Conservation (phyloP, 2,329 filamentous ascomycete species). For the Beauveria bassiana region DNA sequence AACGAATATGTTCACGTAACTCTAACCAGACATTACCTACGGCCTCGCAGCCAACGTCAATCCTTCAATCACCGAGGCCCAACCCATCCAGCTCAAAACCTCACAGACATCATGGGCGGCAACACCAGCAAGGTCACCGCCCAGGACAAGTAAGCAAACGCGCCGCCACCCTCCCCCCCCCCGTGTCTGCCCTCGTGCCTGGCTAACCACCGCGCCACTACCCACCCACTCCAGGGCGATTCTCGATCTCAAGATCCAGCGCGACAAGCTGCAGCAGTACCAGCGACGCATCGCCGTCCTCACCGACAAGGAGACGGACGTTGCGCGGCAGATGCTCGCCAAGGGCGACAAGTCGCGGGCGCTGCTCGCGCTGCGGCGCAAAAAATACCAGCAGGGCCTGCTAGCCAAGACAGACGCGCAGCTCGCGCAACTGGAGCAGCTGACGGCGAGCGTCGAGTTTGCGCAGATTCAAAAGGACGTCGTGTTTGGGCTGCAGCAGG, state of each 20-base stretch:
- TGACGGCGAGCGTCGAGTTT: slow-evolving; percentile 88
- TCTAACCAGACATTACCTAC: background rate
- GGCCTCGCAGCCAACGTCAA: background rate
- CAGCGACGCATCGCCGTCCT: slow-evolving; percentile 82
- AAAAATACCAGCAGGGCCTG: slow-evolving; percentile 93
- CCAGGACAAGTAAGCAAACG: slow-evolving; percentile 70
- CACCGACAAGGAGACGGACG: slow-evolving; percentile 78
- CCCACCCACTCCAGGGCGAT: slow-evolving; percentile 61
- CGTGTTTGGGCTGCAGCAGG: slow-evolving; percentile 84
- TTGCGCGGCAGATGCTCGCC: slow-evolving; percentile 75
- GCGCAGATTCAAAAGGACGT: slow-evolving; percentile 96
- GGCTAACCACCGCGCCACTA: background rate
- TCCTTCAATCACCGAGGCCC: background rate
- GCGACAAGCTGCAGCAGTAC: slow-evolving; percentile 94
- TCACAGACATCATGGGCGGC: slow-evolving; percentile 40
- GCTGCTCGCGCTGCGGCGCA: slow-evolving; percentile 79
- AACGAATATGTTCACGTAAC: background rate
- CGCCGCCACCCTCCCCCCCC: background rate
- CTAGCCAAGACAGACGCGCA: slow-evolving; percentile 85
- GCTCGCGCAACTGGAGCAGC: slow-evolving; percentile 84
- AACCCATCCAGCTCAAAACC: background rate
- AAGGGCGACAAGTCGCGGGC: slow-evolving; percentile 74
- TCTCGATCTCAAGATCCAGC: slow-evolving; percentile 94
- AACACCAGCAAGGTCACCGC: slow-evolving; percentile 50
- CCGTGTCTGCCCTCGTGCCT: slow-evolving; percentile 12